Evolutionary conservation across 495 filamentous ascomycete species (phyloP).

Genomic region (Darksidea phi): DNA sequence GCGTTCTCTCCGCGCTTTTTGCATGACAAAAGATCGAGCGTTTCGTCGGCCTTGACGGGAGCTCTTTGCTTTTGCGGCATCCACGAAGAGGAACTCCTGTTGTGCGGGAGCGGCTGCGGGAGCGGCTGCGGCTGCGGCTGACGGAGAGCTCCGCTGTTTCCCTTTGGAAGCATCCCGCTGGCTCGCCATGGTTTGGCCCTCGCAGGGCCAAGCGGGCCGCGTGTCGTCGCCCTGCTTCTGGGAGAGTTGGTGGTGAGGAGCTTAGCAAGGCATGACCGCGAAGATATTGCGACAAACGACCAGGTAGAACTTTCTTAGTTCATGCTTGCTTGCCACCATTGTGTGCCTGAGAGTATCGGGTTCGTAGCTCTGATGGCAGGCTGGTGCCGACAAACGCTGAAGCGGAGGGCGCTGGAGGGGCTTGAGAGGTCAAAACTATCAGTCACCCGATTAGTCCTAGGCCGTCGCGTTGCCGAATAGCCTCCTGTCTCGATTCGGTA

Average conservation of each 20-base stretch:
- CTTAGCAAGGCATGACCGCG: conserved; percentile 24
- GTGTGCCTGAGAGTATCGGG: conserved; percentile 8
- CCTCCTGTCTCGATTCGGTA: no score
- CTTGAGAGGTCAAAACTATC: conserved; percentile 22
- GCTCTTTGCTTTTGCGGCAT: conserved; percentile 36
- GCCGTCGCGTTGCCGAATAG: not conserved
- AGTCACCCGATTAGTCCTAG: conserved; percentile 27
- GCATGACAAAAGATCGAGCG: conserved; percentile 41
- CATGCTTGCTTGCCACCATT: conserved; percentile 24
- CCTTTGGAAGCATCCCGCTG: conserved; percentile 22
- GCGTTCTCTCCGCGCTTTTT: conserved; percentile 35
- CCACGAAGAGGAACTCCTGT: conserved; percentile 39
- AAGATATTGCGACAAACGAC: conserved; percentile 15
- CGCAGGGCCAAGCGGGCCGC: conserved; percentile 13
- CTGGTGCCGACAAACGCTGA: conserved; percentile 18
- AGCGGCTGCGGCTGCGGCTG: conserved; percentile 11
- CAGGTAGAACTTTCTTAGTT: conserved; percentile 30
- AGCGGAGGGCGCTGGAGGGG: conserved; percentile 18
- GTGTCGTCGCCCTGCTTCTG: conserved; percentile 17
- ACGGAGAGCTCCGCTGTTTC: conserved; percentile 18
- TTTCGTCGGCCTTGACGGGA: conserved; percentile 36
- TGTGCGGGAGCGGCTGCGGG: conserved; percentile 15
- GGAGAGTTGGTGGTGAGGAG: conserved; percentile 18
- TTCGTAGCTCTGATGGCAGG: conserved; percentile 12
- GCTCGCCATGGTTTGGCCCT: conserved; percentile 24